Evolutionary conservation across 2,329 filamentous ascomycete genomes (phyloP).

Genomic region (Arthroderma uncinatum): DNA sequence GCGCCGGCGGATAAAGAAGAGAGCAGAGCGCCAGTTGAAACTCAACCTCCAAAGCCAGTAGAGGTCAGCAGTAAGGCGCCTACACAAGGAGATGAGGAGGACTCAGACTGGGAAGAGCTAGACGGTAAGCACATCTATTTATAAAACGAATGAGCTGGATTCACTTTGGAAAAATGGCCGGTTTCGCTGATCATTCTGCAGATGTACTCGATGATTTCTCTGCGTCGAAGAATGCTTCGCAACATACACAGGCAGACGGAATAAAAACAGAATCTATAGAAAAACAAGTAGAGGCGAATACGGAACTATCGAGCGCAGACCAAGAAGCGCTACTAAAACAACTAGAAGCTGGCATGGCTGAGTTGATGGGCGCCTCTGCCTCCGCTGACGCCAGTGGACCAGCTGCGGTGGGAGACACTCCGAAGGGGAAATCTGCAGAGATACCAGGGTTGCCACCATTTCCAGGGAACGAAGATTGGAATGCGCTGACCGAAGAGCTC

Average conservation of each 20-base stretch:
- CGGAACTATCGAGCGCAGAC: conserved; percentile 1
- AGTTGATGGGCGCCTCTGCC: conserved; percentile 59
- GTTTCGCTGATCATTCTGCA: conserved; percentile 25
- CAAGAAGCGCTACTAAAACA: conserved; percentile 58
- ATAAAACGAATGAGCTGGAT: not conserved
- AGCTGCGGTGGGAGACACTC: conserved; percentile 50
- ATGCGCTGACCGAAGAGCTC: conserved; percentile 24
- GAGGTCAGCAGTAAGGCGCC: not conserved
- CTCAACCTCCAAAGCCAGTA: not conserved
- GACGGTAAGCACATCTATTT: conserved; percentile 51
- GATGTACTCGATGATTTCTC: conserved; percentile 92
- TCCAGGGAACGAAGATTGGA: conserved; percentile 17
- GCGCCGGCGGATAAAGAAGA: not conserved
- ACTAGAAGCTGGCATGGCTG: conserved; percentile 82
- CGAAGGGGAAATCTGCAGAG: conserved; percentile 33
- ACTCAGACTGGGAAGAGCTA: conserved; percentile 89
- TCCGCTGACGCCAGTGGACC: conserved; percentile 20
- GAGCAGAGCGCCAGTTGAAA: not conserved
- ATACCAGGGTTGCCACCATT: conserved; percentile 12
- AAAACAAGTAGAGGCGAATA: not conserved
- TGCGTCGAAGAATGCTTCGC: conserved; percentile 24
- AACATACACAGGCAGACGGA: not conserved
- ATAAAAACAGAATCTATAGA: not conserved
- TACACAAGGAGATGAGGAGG: conserved; percentile 45
- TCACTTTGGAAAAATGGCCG: not conserved